Evolutionary conservation across 2,329 filamentous ascomycete species (phyloP).

Genomic region (Byssochlamys sp.): DNA sequence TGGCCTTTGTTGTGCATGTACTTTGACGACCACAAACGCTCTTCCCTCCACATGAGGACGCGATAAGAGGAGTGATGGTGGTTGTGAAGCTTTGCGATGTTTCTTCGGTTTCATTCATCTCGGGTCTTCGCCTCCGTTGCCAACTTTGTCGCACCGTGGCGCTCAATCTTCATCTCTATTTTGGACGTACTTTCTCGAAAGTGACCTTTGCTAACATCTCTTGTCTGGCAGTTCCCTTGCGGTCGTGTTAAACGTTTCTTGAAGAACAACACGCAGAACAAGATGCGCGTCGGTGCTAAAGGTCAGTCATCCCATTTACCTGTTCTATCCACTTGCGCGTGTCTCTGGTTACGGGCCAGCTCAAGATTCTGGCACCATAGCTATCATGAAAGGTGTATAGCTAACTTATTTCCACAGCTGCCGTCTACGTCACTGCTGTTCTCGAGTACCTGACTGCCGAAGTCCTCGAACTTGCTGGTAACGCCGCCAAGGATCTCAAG

Average conservation of each 20-base stretch:
- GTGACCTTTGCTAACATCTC: conserved; percentile 10
- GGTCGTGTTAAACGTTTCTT: conserved; percentile 99
- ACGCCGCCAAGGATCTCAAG: conserved; percentile 98
- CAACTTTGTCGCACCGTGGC: neutral
- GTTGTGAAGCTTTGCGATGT: neutral
- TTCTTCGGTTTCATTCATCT: neutral
- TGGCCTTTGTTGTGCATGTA: neutral
- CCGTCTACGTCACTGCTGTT: conserved; percentile 94
- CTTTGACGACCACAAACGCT: neutral
- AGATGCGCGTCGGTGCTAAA: conserved; percentile 98
- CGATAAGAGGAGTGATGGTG: neutral
- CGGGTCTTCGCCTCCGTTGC: neutral
- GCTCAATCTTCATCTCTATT: neutral
- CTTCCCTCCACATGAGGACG: neutral
- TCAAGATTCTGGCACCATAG: neutral
- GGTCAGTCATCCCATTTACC: conserved; percentile 25
- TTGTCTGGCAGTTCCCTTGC: conserved; percentile 72
- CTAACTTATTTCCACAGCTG: conserved; percentile 44
- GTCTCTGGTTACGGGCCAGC: neutral
- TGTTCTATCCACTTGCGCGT: neutral
- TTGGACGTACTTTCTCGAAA: neutral
- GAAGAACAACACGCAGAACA: conserved; percentile 98
- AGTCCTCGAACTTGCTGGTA: conserved; percentile 94
- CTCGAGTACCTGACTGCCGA: conserved; percentile 97
- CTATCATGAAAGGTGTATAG: conserved; percentile 2